Percentiles rank a stretch among this genome's conserved stretches.
Conservation (phyloP, 495 filamentous ascomycete species). For the Penicillium silybi region DNA sequence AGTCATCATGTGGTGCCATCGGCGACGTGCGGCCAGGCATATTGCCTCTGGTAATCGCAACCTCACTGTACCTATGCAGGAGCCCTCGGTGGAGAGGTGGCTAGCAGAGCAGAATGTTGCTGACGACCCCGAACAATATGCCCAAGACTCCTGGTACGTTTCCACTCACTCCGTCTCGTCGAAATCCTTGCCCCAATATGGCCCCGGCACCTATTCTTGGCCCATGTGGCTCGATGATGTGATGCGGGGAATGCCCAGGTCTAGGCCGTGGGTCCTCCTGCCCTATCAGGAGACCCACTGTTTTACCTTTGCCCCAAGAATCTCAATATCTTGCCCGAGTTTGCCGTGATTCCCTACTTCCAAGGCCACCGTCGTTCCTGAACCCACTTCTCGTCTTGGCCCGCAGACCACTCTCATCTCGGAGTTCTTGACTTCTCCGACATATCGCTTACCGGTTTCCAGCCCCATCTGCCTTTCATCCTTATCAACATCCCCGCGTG, state of each 20-base stretch:
- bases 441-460: neutral
- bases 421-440: neutral
- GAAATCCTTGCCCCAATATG: neutral
- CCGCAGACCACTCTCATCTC: neutral
- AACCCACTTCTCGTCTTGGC: neutral
- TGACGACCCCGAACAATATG: slow-evolving; percentile 16
- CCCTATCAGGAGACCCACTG: slow-evolving; percentile 6
- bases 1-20: slow-evolving; percentile 21
- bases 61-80: slow-evolving; percentile 11
- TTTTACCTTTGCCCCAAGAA: slow-evolving; percentile 1
- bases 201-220: slow-evolving; percentile 18
- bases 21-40: slow-evolving; percentile 7
- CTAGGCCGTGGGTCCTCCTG: slow-evolving; percentile 13
- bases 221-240: slow-evolving; percentile 15
- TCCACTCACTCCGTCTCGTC: neutral
- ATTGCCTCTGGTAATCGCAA: slow-evolving; percentile 9
- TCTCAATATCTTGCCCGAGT: neutral
- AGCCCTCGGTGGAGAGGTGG: slow-evolving; percentile 27
- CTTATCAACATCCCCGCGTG: slow-evolving; percentile 24
- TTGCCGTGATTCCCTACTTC: no score
- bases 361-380: neutral
- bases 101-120: slow-evolving; percentile 24
- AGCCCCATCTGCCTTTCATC: slow-evolving; percentile 27
- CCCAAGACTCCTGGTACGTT: slow-evolving; percentile 34
- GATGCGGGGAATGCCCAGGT: slow-evolving; percentile 31